Conservation (phyloP, 768 basidiomycete species). For the Collybia mongolica region DNA sequence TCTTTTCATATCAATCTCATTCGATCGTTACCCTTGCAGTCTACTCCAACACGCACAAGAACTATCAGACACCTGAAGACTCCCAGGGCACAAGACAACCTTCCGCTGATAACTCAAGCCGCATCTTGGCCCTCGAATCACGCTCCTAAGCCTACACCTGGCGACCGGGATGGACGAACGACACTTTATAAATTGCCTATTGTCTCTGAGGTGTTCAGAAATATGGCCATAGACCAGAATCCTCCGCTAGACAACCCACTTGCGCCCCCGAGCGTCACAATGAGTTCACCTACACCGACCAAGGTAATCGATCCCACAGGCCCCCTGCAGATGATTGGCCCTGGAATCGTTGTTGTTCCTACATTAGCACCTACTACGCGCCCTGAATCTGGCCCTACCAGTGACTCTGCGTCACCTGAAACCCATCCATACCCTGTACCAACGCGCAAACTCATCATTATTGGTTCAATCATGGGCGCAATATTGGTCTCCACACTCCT, state of each 20-base stretch:
- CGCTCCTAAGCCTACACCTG: neutral
- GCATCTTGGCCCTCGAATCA: constrained; percentile 2
- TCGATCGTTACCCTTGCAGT: neutral
- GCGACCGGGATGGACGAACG: neutral
- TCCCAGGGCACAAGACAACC: constrained; percentile 1
- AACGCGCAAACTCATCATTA: constrained; percentile 12
- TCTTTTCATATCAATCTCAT: neutral
- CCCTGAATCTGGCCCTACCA: neutral
- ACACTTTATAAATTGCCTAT: constrained; percentile 8
- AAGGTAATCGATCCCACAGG: neutral
- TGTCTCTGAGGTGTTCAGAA: constrained; percentile 16
- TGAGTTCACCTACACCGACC: neutral
- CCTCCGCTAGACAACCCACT: neutral
- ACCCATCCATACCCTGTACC: neutral
- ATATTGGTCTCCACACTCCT: constrained; percentile 13
- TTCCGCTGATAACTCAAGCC: neutral
- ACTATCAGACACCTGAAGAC: neutral
- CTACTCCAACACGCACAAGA: too few relatives aligned
- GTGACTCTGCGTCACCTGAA: neutral
- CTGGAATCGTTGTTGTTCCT: neutral
- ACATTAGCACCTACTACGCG: neutral
- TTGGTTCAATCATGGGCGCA: constrained; percentile 14
- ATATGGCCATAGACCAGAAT: neutral
- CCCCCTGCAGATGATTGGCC: neutral
- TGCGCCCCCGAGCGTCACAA: neutral